phyloP scores from a whole-genome alignment of 805 yeast genomes.

The Candida andamanensis region DNA sequence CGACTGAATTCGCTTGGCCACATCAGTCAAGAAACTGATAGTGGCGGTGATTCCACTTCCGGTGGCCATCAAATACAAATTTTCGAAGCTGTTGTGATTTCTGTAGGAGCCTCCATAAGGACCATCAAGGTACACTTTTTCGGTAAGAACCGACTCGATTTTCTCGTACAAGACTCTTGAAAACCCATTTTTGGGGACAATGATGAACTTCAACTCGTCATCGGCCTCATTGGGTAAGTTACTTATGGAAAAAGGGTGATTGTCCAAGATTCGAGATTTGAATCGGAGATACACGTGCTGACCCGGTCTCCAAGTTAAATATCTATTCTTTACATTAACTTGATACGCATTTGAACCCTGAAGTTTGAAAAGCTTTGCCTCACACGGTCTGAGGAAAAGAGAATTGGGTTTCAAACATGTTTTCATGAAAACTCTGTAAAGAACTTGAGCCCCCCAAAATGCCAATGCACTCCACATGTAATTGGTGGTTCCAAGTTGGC shows the following conservation, averaged over 20 bases:
- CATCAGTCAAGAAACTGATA: constrained; percentile 36
- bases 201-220: constrained; percentile 37
- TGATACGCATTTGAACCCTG: constrained; percentile 20
- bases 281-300: constrained; percentile 51
- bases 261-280: constrained; percentile 39
- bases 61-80: constrained; percentile 36
- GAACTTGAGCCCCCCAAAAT: constrained; percentile 45
- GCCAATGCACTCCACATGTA: constrained; percentile 49
- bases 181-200: constrained; percentile 44
- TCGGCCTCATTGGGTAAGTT: constrained; percentile 20
- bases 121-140: constrained; percentile 45
- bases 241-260: constrained; percentile 53
- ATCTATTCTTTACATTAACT: constrained; percentile 31
- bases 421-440: constrained; percentile 42
- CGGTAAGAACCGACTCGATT: constrained; percentile 23
- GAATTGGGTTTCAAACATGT: constrained; percentile 42
- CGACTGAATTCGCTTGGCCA: constrained; percentile 15
- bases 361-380: constrained; percentile 25
- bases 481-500: constrained; percentile 27
- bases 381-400: constrained; percentile 34
- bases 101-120: constrained; percentile 54
- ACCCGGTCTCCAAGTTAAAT: constrained; percentile 46
- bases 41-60: constrained; percentile 53
- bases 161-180: constrained; percentile 31
- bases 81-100: constrained; percentile 41